Evolutionary conservation across 345 rosid species (phyloP), one percentile per base, ranked within the genome.

Genomic region (Fremontodendron californicum): DNA sequence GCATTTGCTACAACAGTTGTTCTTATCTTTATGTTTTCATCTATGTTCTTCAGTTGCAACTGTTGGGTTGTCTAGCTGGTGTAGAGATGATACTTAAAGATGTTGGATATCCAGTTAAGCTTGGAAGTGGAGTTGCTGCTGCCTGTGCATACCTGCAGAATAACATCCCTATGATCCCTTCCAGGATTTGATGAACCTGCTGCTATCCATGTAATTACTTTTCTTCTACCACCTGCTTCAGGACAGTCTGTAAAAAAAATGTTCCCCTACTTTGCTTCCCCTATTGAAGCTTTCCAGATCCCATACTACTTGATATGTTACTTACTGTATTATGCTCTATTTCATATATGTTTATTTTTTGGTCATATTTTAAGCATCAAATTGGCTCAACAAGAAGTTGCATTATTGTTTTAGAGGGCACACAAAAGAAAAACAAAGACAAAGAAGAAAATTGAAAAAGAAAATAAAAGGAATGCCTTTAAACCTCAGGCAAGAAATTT

Each of bases 41-140:
- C 0, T 61, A 18, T 58, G 4, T 57, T n/a, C n/a, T 78, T 77
- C 89, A 96, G 99, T 73, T 93, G 90, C 99, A 96, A 93, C 83
- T 96, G 73, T 19, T 96, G 87, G 99, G 97, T 10, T 92, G 97
- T 80, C 85, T 96, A 5, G 98, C 99, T 54, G 99, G 99, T 46
- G 99, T 96, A 81, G 99, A 96, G 93, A 96, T 93, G 99, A 79
- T 90, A 84, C 88, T 96, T 21, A 93, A 86, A 88, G 99, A 96
- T 45, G 93, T 96, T 1, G 99, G 99, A 43, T 93, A 93, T 82
- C 98, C 99, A 31, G 79, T 96, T 58, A 87, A 89, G 86, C 81
- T 93, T 49, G 99, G 99, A 73, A 92, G 98, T 78, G 99, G 99
- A 75, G 97, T 96, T 52, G 98, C 87, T 71, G 99, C 99, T 46